These are phyloP conservation scores for Aspergillus sp. DNA, from an alignment of 2,329 filamentous ascomycete genomes.

Conservation along the genomic window DNA sequence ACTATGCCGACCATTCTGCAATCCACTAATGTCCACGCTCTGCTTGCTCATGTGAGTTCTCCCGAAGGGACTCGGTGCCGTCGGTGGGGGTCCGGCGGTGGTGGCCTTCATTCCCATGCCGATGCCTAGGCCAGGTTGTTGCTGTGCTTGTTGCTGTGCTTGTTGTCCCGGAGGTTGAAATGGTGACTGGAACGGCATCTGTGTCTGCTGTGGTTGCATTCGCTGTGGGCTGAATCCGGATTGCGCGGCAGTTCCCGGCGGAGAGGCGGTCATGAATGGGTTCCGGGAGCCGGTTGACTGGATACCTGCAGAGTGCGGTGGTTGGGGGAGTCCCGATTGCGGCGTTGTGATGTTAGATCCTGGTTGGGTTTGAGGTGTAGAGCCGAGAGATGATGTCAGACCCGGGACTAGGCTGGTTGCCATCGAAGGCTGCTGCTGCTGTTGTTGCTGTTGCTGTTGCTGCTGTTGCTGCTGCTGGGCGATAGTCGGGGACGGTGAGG, in stretches of 20 bases:
- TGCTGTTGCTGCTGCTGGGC: conserved; percentile 30
- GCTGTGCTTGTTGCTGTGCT: not conserved
- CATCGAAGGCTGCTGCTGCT: conserved; percentile 11
- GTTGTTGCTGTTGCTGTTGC: conserved; percentile 16
- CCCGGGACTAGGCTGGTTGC: conserved; percentile 12
- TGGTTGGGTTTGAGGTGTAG: conserved; percentile 17
- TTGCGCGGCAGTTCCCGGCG: not conserved
- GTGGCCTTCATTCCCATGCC: conserved; percentile 8
- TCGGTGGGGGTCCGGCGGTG: conserved; percentile 8
- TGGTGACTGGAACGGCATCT: not conserved
- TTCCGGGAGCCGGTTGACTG: conserved; percentile 18
- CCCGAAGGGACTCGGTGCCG: conserved; percentile 10
- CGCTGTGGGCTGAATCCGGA: not conserved
- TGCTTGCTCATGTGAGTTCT: conserved; percentile 40
- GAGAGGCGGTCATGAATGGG: conserved; percentile 14
- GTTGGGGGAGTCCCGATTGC: conserved; percentile 9
- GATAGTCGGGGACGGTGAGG: conserved; percentile 29
- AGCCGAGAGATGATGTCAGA: conserved; percentile 12
- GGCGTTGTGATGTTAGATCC: conserved; percentile 5
- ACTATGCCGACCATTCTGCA: conserved; percentile 42
- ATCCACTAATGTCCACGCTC: conserved; percentile 40
- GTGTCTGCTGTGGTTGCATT: conserved; percentile 2
- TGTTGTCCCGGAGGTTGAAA: not conserved
- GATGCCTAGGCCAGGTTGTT: not conserved
- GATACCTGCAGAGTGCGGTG: conserved; percentile 11